Evolutionary conservation across 2,329 filamentous ascomycete species (phyloP).

Genomic region (Eutypa lata): DNA sequence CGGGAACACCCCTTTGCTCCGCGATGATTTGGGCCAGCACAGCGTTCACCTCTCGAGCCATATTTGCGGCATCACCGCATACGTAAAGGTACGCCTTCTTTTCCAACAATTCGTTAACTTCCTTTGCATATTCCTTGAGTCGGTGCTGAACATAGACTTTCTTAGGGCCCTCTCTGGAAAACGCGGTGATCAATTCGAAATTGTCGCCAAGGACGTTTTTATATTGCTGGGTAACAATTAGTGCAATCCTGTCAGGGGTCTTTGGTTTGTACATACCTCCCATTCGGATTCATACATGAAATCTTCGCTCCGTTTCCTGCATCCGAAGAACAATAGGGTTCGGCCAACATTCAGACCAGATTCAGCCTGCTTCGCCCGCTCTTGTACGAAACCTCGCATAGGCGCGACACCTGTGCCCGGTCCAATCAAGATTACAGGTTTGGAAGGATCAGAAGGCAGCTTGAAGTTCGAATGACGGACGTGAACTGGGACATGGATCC

Average conservation of each 20-base stretch:
- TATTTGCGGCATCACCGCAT: constrained; percentile 95
- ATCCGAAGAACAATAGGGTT: constrained; percentile 92
- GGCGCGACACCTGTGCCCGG: constrained; percentile 96
- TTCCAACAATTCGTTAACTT: constrained; percentile 82
- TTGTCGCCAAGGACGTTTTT: constrained; percentile 80
- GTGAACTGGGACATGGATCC: constrained; percentile 91
- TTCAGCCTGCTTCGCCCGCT: constrained; percentile 79
- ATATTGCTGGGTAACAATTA: constrained; percentile 61
- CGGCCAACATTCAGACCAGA: constrained; percentile 80
- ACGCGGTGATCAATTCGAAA: constrained; percentile 88
- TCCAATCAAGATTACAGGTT: constrained; percentile 93
- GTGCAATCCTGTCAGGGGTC: constrained; percentile 10
- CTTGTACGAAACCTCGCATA: constrained; percentile 93
- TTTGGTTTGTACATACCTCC: constrained; percentile 62
- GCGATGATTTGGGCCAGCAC: constrained; percentile 85
- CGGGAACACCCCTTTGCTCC: constrained; percentile 75
- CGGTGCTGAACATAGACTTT: constrained; percentile 98
- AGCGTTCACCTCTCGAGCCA: constrained; percentile 90
- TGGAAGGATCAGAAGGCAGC: constrained; percentile 88
- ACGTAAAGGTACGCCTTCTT: constrained; percentile 96
- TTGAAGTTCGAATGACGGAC: constrained; percentile 99
- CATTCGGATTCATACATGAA: constrained; percentile 91
- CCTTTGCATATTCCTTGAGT: constrained; percentile 75
- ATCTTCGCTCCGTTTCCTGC: constrained; percentile 82
- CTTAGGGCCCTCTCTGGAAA: constrained; percentile 81